Percentiles rank a stretch among this genome's conserved stretches.
These are phyloP conservation scores for Ensete glaucum DNA, from an alignment of 176 grass and related monocot species.

Conservation along the genomic window DNA sequence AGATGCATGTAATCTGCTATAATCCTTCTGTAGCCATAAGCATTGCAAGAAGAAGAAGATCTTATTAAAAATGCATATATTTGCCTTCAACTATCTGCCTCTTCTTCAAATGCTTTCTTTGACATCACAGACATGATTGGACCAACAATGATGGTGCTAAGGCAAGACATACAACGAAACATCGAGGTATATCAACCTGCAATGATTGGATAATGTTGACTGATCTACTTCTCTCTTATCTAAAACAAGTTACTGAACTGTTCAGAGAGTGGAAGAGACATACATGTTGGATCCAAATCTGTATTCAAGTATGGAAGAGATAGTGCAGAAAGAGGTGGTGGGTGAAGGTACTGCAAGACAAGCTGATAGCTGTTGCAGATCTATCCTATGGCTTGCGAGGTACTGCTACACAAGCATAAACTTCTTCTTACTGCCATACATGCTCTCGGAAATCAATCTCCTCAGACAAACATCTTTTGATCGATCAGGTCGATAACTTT, in stretches of 20 bases:
- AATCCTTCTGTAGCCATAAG: too few relatives aligned
- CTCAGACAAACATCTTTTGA: background rate
- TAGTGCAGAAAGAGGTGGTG: slow-evolving; percentile 45
- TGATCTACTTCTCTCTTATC: too few relatives aligned
- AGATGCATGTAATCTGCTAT: too few relatives aligned
- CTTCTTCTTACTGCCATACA: too few relatives aligned
- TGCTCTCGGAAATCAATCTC: too few relatives aligned
- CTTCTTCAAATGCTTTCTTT: background rate
- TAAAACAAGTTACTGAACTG: background rate
- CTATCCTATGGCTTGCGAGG: slow-evolving; percentile 73
- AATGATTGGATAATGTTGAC: too few relatives aligned
- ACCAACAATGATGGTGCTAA: slow-evolving; percentile 63
- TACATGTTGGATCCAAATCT: slow-evolving; percentile 38
- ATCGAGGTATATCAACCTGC: slow-evolving; percentile 39
- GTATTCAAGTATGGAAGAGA: slow-evolving; percentile 38
- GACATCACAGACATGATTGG: slow-evolving; percentile 63
- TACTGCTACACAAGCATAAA: background rate
- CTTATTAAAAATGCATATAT: too few relatives aligned
- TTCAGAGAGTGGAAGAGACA: slow-evolving; percentile 58
- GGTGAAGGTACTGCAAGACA: slow-evolving; percentile 49
- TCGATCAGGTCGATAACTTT: slow-evolving; percentile 57
- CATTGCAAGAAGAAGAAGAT: too few relatives aligned
- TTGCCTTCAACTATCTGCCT: too few relatives aligned
- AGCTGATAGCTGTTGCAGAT: slow-evolving; percentile 62
- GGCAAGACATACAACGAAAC: slow-evolving; percentile 71